Conservation (phyloP, 1,139 yeast genomes). For the Hansenula lynferdii region DNA sequence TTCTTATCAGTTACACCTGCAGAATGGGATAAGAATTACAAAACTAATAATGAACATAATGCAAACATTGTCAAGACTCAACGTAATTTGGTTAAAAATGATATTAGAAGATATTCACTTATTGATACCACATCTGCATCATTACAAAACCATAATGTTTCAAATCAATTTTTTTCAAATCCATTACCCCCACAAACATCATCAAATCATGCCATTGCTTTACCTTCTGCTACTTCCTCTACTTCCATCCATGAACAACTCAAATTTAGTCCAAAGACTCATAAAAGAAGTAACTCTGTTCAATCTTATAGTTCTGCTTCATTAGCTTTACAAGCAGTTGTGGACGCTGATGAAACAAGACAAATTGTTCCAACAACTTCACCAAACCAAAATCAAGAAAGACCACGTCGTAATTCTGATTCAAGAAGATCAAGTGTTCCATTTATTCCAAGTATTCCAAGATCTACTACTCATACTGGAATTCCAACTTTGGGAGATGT, state of each 20-base stretch:
- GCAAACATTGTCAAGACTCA: conserved; percentile 3
- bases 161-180: conserved; percentile 33
- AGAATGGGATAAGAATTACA: conserved; percentile 69
- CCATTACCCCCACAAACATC: conserved; percentile 47
- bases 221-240: conserved; percentile 35
- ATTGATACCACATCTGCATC: conserved; percentile 34
- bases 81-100: conserved; percentile 14
- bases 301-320: conserved; percentile 42
- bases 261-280: conserved; percentile 16
- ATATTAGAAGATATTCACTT: conserved; percentile 34
- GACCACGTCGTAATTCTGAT: conserved; percentile 11
- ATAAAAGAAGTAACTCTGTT: conserved; percentile 30
- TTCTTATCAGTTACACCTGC: conserved; percentile 79
- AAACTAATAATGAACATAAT: conserved; percentile 3
- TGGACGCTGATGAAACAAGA: conserved; percentile 45
- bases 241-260: conserved; percentile 20
- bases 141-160: conserved; percentile 21
- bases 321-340: conserved; percentile 63
- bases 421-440: conserved; percentile 8
- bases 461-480: conserved; percentile 42
- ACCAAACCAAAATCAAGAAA: conserved; percentile 28
- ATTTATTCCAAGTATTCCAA: conserved; percentile 25
- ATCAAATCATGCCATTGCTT: conserved; percentile 45
- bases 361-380: conserved; percentile 25
- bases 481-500: conserved; percentile 11